Base-by-base conservation (phyloP, 2,329 filamentous ascomycete genomes). In the Xylaria sp. region DNA sequence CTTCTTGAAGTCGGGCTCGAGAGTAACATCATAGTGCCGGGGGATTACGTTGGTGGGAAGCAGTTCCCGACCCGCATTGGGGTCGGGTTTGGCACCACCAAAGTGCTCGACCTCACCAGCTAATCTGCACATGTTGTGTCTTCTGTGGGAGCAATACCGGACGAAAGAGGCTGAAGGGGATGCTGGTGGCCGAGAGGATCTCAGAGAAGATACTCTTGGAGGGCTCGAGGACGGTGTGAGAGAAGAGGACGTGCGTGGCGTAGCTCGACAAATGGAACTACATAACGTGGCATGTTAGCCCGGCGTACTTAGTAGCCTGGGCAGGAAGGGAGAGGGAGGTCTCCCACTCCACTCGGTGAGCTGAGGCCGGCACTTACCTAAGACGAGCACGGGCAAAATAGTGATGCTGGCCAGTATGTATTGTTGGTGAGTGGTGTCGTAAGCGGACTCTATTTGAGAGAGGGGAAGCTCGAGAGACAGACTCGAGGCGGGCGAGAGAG, bases 21-120 rank as follows among this genome's bases (percentile, higher is more conserved):
- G 86, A 1, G 93, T 96, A 75, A 98, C 83, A 81, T 97, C 90
- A 83, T 98, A 98, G 84, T 98, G 94, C 48, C 87, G 83, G n/a
- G 95, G 94, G 80, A 95, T 92, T 77, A 98, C 94, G 78, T 98
- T 97, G 82, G 91, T 90, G 62, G 95, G 96, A 76, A 98, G 87
- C 73, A 98, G 91, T 84, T 97, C 92, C 76, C 95, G 91, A 51
- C 75, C 76, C 66, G 73, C 41, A 51, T 88, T 86, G 62, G 86
- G 82, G 75, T 91, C 85, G 78, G 90, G 86, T 72, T 87, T 83
- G 76, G 85, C 88, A 75, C 87, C 84, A 72, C 84, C 85, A 65
- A 86, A 84, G 71, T 82, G 83, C 71, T 88, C 87, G 58, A 81
- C 82, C 72, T 87, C 88, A 75, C 84, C 85, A 66, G 86, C 84